phyloP scores from a whole-genome alignment of 2,329 filamentous ascomycete genomes.

The Aspergillus terreus region DNA sequence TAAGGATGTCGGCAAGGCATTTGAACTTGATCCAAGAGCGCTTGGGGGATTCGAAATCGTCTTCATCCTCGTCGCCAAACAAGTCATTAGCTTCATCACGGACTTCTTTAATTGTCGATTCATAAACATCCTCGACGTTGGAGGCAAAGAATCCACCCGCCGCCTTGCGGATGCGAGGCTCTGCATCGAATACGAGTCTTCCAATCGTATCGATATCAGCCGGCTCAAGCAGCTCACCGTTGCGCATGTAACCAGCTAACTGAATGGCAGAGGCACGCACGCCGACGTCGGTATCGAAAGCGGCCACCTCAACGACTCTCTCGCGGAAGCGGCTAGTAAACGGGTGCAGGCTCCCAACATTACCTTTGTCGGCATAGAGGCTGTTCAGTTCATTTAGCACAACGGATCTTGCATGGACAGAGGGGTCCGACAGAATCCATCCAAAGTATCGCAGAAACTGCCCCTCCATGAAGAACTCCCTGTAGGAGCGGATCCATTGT shows the following conservation, averaged over 20 bases:
- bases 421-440: slow-evolving; percentile 86
- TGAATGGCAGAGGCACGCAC: slow-evolving; percentile 79
- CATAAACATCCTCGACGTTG: slow-evolving; percentile 77
- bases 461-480: slow-evolving; percentile 85
- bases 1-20: slow-evolving; percentile 77
- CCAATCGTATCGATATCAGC: slow-evolving; percentile 87
- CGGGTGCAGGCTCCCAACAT: slow-evolving; percentile 71
- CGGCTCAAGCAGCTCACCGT: slow-evolving; percentile 82
- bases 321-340: slow-evolving; percentile 91
- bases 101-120: slow-evolving; percentile 75
- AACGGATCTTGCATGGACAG: slow-evolving; percentile 72
- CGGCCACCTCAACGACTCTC: slow-evolving; percentile 88
- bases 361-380: slow-evolving; percentile 76
- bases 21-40: slow-evolving; percentile 89
- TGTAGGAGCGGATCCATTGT: slow-evolving; percentile 80
- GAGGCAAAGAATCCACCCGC: slow-evolving; percentile 88
- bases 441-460: slow-evolving; percentile 89
- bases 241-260: slow-evolving; percentile 75
- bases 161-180: slow-evolving; percentile 78
- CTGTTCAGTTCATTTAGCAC: slow-evolving; percentile 77
- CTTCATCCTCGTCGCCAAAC: slow-evolving; percentile 67
- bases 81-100: slow-evolving; percentile 76
- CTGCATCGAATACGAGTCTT: slow-evolving; percentile 82
- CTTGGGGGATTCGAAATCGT: slow-evolving; percentile 70
- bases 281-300: slow-evolving; percentile 72